Evolutionary conservation across 1,139 yeast genomes (phyloP).

Genomic region (Williopsis jadinii): DNA sequence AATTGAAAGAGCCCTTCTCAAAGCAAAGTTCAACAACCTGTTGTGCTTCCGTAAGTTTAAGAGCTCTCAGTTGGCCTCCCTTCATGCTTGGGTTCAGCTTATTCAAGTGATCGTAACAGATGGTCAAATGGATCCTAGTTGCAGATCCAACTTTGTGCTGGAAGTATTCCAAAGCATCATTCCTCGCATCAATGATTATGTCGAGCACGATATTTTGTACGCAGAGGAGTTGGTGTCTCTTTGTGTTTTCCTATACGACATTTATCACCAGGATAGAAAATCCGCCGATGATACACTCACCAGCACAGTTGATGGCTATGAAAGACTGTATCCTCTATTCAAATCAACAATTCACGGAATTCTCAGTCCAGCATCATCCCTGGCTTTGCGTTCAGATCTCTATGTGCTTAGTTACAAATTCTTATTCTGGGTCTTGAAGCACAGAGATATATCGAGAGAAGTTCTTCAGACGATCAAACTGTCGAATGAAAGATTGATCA

Average conservation of each 20-base stretch:
- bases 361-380: constrained; percentile 58
- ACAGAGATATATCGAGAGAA: constrained; percentile 36
- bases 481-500: constrained; percentile 56
- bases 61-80: constrained; percentile 48
- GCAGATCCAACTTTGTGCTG: constrained; percentile 55
- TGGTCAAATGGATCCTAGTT: constrained; percentile 34
- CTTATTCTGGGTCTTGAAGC: constrained; percentile 42
- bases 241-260: constrained; percentile 62
- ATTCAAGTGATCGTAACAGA: constrained; percentile 69
- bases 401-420: constrained; percentile 69
- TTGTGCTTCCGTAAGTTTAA: constrained; percentile 41
- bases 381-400: constrained; percentile 67
- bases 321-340: constrained; percentile 61
- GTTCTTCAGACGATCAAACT: constrained; percentile 47
- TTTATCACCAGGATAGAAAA: constrained; percentile 43
- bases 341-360: constrained; percentile 71
- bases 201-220: constrained; percentile 57
- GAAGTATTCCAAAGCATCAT: constrained; percentile 70
- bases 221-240: constrained; percentile 75
- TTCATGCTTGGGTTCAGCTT: constrained; percentile 80
- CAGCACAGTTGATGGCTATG: constrained; percentile 30
- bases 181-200: constrained; percentile 71
- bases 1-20: constrained; percentile 18
- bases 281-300: constrained; percentile 29
- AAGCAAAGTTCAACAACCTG: constrained; percentile 35